phyloP scores from a whole-genome alignment of 768 basidiomycete species.

The Neoboletus brunneissimus region DNA sequence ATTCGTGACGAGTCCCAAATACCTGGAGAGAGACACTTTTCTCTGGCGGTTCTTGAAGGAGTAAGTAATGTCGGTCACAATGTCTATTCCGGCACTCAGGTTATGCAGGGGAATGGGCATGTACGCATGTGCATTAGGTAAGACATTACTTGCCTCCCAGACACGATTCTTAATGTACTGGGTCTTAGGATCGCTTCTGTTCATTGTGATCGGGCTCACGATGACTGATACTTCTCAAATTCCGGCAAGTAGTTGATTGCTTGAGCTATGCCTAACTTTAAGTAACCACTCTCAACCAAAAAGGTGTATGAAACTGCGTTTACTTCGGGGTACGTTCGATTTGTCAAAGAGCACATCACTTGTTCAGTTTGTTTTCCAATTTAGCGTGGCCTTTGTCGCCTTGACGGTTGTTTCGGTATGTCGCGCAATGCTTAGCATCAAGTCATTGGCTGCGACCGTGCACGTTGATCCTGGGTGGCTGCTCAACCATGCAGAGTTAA shows the following conservation, averaged over 20 bases:
- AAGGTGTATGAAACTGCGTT: constrained; percentile 13
- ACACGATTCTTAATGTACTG: background rate
- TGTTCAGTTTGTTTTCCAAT: background rate
- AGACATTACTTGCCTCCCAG: background rate
- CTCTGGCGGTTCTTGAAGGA: constrained; percentile 20
- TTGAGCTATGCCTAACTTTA: background rate
- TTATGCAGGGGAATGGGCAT: constrained; percentile 23
- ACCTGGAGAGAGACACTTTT: constrained; percentile 6
- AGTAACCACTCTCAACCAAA: background rate
- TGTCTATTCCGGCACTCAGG: background rate
- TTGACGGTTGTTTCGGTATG: constrained; percentile 31
- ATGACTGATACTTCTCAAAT: constrained; percentile 1
- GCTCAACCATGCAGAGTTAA: constrained; percentile 44
- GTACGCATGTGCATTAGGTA: constrained; percentile 21
- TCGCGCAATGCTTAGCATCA: constrained; percentile 40
- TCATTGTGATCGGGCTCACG: constrained; percentile 10
- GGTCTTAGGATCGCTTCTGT: constrained; percentile 16
- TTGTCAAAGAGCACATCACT: background rate
- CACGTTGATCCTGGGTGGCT: constrained; percentile 44
- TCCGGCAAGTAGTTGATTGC: constrained; percentile 3
- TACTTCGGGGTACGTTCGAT: constrained; percentile 7
- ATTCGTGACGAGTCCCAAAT: constrained; percentile 2
- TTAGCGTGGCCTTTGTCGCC: constrained; percentile 5
- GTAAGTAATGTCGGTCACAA: background rate
- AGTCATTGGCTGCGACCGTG: constrained; percentile 42